Evolutionary conservation across 441 rosid species (phyloP).

Genomic region (Syzygium malaccense): DNA sequence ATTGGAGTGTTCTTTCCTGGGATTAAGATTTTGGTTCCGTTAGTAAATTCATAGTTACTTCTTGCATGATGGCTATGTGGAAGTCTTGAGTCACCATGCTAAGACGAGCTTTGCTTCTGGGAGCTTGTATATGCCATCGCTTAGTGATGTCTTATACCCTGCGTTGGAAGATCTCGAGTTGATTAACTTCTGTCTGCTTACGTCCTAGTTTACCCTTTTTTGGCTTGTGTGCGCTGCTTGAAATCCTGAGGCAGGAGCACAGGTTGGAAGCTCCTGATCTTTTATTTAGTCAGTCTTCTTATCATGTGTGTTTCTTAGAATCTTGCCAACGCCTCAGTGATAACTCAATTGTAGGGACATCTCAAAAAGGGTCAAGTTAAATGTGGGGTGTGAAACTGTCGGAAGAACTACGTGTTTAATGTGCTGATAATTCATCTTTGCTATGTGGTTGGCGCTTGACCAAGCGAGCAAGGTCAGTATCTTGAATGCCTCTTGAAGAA

Average conservation of each 20-base stretch:
- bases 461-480: neutral
- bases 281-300: neutral
- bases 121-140: neutral
- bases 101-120: neutral
- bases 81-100: neutral
- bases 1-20: neutral
- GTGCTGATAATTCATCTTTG: neutral
- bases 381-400: neutral
- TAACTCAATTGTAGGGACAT: neutral
- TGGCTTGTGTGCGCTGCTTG: neutral
- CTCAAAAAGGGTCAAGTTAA: neutral
- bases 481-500: neutral
- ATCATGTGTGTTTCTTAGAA: neutral
- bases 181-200: neutral
- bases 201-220: neutral
- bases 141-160: neutral
- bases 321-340: accelerated
- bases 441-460: neutral
- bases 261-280: neutral
- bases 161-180: neutral
- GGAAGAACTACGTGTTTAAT: neutral
- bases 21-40: neutral
- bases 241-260: neutral
- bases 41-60: neutral
- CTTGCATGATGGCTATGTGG: neutral